These are phyloP conservation scores for Cicer yamashitae DNA, from an alignment of 306 rosid species.

Conservation along the genomic window DNA sequence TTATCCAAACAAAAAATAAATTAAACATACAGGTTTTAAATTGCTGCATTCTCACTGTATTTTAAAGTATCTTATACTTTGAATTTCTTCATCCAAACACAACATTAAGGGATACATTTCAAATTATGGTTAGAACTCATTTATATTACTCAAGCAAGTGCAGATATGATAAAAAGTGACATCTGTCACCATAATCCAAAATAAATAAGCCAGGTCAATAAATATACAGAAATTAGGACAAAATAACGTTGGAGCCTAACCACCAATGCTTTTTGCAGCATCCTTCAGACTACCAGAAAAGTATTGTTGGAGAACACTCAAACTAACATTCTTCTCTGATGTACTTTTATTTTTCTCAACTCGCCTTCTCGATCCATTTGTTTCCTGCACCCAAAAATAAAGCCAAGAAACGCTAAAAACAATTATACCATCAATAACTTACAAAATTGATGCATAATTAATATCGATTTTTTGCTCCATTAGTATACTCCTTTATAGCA, in stretches of 20 bases:
- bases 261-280: conserved; percentile 89
- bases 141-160: conserved; percentile 27
- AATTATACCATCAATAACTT: conserved; percentile 9
- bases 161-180: conserved; percentile 29
- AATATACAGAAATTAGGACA: conserved; percentile 34
- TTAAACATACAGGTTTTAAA: not conserved
- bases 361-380: conserved; percentile 56
- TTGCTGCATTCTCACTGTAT: not conserved
- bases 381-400: conserved; percentile 50
- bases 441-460: conserved; percentile 34
- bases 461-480: not conserved
- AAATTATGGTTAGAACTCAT: conserved; percentile 27
- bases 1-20: conserved; percentile 5
- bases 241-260: conserved; percentile 57
- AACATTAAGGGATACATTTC: conserved; percentile 23
- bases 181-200: conserved; percentile 38
- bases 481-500: conserved; percentile 23
- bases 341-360: conserved; percentile 61
- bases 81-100: not conserved
- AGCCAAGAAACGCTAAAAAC: conserved; percentile 36
- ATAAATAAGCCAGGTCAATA: conserved; percentile 27
- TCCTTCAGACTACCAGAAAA: conserved; percentile 96
- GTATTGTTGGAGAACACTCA: conserved; percentile 82
- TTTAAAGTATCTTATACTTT: conserved; percentile 8
- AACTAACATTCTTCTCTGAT: conserved; percentile 79